These are phyloP conservation scores for Fusarium pininemorale DNA, from an alignment of 2,329 filamentous ascomycete species.

Conservation along the genomic window DNA sequence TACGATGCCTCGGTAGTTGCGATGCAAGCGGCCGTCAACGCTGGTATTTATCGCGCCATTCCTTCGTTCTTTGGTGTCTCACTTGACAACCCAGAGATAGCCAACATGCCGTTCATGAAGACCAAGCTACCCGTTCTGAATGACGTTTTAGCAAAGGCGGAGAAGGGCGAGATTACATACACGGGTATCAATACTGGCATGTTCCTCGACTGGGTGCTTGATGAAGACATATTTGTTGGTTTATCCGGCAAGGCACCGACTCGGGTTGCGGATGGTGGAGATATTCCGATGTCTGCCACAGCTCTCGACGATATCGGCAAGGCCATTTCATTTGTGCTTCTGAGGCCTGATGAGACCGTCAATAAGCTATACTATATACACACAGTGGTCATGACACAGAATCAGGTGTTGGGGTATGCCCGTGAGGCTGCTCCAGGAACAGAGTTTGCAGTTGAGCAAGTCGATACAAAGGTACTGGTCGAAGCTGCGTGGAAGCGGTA, in stretches of 20 bases:
- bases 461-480: neutral
- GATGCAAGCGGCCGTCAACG: neutral
- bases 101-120: conserved; percentile 10
- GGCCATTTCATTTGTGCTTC: neutral
- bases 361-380: conserved; percentile 1
- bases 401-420: neutral
- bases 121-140: neutral
- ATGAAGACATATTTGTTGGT: conserved; percentile 3
- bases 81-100: neutral
- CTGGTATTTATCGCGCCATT: neutral
- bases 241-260: neutral
- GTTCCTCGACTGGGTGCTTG: conserved; percentile 8
- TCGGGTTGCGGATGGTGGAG: neutral
- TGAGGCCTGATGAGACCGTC: neutral
- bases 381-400: conserved; percentile 7
- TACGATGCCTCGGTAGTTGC: neutral
- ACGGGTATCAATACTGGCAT: conserved; percentile 7
- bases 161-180: neutral
- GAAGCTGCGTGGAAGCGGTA: conserved; percentile 12
- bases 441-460: neutral
- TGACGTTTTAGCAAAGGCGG: neutral
- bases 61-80: conserved; percentile 6
- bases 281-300: neutral
- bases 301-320: neutral
- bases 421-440: neutral